Conservation (phyloP, 345 rosid species). For the Arabis hirsuta region DNA sequence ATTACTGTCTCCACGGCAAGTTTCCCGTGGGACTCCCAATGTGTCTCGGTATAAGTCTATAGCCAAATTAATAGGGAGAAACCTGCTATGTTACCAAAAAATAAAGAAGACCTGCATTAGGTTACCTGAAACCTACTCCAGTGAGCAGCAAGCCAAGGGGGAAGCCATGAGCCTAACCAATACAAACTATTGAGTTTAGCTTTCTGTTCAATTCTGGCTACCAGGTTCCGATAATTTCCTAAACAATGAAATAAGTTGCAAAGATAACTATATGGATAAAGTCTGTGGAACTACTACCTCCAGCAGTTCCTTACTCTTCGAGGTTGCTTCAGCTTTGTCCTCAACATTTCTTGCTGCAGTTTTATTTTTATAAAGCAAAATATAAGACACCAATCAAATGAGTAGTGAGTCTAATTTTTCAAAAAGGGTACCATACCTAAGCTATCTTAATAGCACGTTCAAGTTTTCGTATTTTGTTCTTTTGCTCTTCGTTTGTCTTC, state of each 20-base stretch:
- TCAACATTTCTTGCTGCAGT: slow-evolving; percentile 81
- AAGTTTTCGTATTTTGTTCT: slow-evolving; percentile 69
- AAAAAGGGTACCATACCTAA: slow-evolving; percentile 57
- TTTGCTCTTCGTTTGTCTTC: slow-evolving; percentile 73
- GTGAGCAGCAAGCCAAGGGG: slow-evolving; percentile 84
- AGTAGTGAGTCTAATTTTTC: neutral
- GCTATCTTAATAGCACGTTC: slow-evolving; percentile 93
- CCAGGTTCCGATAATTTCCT: neutral
- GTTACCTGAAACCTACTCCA: slow-evolving; percentile 64
- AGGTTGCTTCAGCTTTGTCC: slow-evolving; percentile 79
- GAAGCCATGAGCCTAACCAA: slow-evolving; percentile 83
- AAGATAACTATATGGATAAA: slow-evolving; percentile 4
- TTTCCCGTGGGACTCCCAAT: slow-evolving; percentile 82
- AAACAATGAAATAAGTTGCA: neutral
- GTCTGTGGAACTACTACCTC: slow-evolving; percentile 59
- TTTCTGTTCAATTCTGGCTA: neutral
- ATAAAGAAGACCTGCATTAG: neutral
- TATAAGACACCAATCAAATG: slow-evolving; percentile 22
- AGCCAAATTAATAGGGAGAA: slow-evolving; percentile 1
- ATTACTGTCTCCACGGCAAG: slow-evolving; percentile 62
- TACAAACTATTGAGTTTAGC: slow-evolving; percentile 20
- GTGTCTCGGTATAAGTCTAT: slow-evolving; percentile 54
- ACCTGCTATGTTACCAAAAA: neutral
- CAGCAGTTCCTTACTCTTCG: slow-evolving; percentile 63
- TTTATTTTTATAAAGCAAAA: neutral